Evolutionary conservation across 805 yeast species (phyloP), one percentile per base, ranked within the genome.

Genomic region (Saccharomycopsis schoenii): DNA sequence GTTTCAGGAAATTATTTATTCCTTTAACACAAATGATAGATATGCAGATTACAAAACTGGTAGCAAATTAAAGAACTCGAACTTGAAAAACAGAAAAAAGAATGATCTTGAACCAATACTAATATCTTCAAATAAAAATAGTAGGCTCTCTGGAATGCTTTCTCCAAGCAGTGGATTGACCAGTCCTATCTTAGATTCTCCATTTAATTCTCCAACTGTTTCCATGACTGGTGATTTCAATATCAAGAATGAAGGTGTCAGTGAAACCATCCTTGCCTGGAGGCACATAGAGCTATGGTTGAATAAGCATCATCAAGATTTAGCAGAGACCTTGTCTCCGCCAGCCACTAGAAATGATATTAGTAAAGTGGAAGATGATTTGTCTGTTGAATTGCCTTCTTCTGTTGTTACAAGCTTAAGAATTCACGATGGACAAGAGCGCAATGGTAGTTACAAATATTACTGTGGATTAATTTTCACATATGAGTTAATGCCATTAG

Each of bases 371-470:
- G 97, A 94, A 74, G 81, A 82, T 67, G 97, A 93, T 71, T 76
- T 91, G 68, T 84, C 82, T 55, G 76, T 89, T 58, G 76, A 78
- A 56, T 78, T 94, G 55, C 99, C 99, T 1, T 76, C 83, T 1
- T 89, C 93, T 60, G 89, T 94, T 8, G 78, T 88, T 59, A 96
- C 91, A 52, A 88, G 93, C 55, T 82, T 81, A 69, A 81, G 84
- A 68, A 74, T 87, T 50, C 97, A 94, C 66, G 98, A 94, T 69
- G 99, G 99, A 58, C 99, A 94, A 74, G 88, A 86, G 62, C 80
- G 80, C 47, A 78, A 87, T 63, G 96, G 91, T 52, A 82, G 84
- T 61, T 84, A 89, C 63, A 80, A 84, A 2, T 90, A 84, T 34
- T 76, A 81, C 29, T 73, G 82, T 37, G 94, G 99, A 10, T 74